Evolutionary conservation across 768 basidiomycete genomes (phyloP).

Genomic region (Collybiopsis luxurians): DNA sequence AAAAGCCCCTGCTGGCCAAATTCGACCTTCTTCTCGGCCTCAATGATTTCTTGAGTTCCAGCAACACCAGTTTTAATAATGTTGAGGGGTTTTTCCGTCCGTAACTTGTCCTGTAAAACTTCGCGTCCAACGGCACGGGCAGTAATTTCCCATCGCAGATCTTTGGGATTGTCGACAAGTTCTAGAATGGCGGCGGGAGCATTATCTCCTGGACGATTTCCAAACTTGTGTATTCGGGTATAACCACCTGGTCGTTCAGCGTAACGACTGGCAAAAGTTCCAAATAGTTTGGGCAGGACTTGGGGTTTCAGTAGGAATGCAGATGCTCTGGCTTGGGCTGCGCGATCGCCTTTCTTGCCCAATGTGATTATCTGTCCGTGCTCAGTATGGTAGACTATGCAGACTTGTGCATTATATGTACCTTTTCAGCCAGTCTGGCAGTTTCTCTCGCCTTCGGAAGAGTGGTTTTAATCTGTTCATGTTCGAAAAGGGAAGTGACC

Average conservation of each 20-base stretch:
- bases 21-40: conserved; percentile 42
- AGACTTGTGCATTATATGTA: conserved; percentile 18
- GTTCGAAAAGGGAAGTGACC: conserved; percentile 90
- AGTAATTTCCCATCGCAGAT: conserved; percentile 86
- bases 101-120: conserved; percentile 55
- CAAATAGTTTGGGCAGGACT: conserved; percentile 82
- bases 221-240: conserved; percentile 90
- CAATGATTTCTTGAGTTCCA: conserved; percentile 44
- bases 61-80: conserved; percentile 51
- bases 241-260: conserved; percentile 85
- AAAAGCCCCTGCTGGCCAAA: conserved; percentile 38
- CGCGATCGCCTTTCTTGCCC: conserved; percentile 79
- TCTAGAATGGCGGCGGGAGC: conserved; percentile 91
- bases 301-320: conserved; percentile 74
- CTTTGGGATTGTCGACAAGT: conserved; percentile 91
- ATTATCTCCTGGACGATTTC: conserved; percentile 88
- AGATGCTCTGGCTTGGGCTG: conserved; percentile 68
- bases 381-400: not conserved
- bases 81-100: conserved; percentile 36
- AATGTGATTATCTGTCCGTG: conserved; percentile 77
- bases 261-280: conserved; percentile 78
- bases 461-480: conserved; percentile 95
- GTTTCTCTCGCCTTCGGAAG: conserved; percentile 92
- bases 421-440: conserved; percentile 92
- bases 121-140: conserved; percentile 89